These are phyloP conservation scores for Neoscytalidium dimidiatum DNA, from an alignment of 2,329 filamentous ascomycete species.

Conservation along the genomic window DNA sequence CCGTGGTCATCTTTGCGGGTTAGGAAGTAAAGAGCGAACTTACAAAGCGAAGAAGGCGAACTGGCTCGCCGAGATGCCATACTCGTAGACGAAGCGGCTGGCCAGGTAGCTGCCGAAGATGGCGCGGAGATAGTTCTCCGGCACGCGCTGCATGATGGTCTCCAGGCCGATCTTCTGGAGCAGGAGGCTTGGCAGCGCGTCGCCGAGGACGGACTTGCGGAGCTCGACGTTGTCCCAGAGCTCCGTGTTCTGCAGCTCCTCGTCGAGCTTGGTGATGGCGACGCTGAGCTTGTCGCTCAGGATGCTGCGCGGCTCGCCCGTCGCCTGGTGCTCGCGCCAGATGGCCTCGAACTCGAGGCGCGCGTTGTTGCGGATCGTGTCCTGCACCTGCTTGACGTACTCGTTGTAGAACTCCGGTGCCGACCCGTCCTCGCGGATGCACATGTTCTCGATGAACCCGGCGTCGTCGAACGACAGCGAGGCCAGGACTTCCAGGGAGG, in stretches of 20 bases:
- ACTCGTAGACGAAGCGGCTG: constrained; percentile 93
- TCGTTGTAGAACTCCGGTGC: constrained; percentile 88
- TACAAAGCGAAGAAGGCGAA: constrained; percentile 96
- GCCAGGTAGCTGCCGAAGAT: constrained; percentile 97
- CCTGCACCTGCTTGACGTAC: constrained; percentile 91
- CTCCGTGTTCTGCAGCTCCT: constrained; percentile 91
- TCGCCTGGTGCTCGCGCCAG: constrained; percentile 89
- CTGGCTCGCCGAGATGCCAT: constrained; percentile 87
- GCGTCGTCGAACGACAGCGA: constrained; percentile 91
- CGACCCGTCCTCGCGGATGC: constrained; percentile 73
- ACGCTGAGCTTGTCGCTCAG: constrained; percentile 87
- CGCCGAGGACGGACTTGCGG: constrained; percentile 73
- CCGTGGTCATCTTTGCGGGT: no score
- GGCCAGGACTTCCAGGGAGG: constrained; percentile 92
- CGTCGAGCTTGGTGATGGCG: constrained; percentile 94
- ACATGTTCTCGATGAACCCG: constrained; percentile 92
- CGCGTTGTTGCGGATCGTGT: constrained; percentile 88
- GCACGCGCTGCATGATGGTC: constrained; percentile 79
- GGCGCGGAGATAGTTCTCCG: constrained; percentile 85
- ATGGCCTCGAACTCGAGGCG: constrained; percentile 95
- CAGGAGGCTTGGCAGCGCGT: constrained; percentile 83
- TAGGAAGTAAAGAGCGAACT: not conserved
- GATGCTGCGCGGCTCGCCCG: constrained; percentile 76
- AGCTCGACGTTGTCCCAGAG: constrained; percentile 84
- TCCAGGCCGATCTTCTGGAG: constrained; percentile 89